Base-by-base conservation (phyloP, 2,329 filamentous ascomycete species). In the Pseudogymnoascus sp. region DNA sequence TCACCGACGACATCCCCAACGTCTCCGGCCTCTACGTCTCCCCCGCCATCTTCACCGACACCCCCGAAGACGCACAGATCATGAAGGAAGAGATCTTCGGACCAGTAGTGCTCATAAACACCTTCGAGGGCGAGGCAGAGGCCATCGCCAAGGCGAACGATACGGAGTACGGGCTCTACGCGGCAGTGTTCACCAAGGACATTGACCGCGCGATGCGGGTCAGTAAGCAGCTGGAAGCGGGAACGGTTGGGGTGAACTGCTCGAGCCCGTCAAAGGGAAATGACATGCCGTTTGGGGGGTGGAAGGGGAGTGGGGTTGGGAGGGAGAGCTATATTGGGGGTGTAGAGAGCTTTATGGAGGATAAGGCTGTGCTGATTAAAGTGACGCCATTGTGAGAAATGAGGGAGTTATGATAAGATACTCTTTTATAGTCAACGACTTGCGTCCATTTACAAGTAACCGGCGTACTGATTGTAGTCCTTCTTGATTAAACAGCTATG, bases 61-160 rank as follows among this genome's bases (percentile, higher is more conserved):
- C 64, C n/a, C 35, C 63, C 16, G 56, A 40, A 61, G 21, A 44
- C 1, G 62, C 60, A 6, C 24, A 13, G 10, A 42, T 67, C 40
- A 65, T 66, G 63, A 64, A 80, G 66, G 81, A 78, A 2, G 86
- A 88, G 70, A 82, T 80, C 0, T 88, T 88, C 66, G 86, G 85
- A 0, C 85, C 86, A 0, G 80, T 80, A 0, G 82, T 86, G 0
- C 80, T 79, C 1, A 70, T 87, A 19, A 78, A 82, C 6, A 76
- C 79, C 1, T 78, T 86, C 21, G 76, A 81, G 1, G 70, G 70
- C n/a, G 81, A 83, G 4, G 83, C 86, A 7, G 82, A 86, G 61
- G 86, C 83, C 0, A 71, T 88, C 6, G 75, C 77, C 37, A 73
- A 87, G 29, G 85, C 85, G 1, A 88, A 88, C 67, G 82, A 87